These are phyloP conservation scores for Terfezia claveryi DNA, from an alignment of 495 filamentous ascomycete species.

Conservation along the genomic window DNA sequence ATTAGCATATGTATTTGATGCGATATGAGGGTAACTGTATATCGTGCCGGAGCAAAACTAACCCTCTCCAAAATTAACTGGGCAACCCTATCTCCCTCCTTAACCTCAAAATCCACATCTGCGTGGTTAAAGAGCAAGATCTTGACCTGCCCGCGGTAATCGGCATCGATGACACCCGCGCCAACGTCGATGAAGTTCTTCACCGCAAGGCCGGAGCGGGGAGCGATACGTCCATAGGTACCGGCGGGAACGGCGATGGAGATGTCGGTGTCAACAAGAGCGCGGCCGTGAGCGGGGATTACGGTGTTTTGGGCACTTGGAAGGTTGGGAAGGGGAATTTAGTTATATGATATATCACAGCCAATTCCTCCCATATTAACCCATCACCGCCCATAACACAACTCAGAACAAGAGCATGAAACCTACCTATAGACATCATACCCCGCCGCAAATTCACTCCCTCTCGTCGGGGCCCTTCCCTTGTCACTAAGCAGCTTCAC, in stretches of 20 bases:
- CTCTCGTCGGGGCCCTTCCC: constrained; percentile 60
- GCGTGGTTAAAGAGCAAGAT: constrained; percentile 84
- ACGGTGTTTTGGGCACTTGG: constrained; percentile 41
- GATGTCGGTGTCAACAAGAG: constrained; percentile 71
- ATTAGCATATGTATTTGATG: constrained; percentile 1
- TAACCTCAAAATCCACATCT: constrained; percentile 60
- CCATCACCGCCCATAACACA: no score
- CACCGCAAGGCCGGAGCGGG: constrained; percentile 54
- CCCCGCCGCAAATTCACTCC: constrained; percentile 72
- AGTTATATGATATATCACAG: neutral
- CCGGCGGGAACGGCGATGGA: constrained; percentile 68
- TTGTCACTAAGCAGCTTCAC: constrained; percentile 66
- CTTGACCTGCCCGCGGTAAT: constrained; percentile 85
- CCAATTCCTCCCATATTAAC: no score
- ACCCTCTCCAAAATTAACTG: constrained; percentile 79
- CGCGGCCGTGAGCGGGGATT: constrained; percentile 65
- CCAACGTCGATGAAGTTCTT: constrained; percentile 91
- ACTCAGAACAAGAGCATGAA: neutral
- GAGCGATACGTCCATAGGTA: constrained; percentile 73
- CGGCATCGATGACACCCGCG: constrained; percentile 90
- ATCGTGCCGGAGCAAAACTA: constrained; percentile 4
- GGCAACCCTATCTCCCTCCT: constrained; percentile 70
- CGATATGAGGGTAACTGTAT: neutral
- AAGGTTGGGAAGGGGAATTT: constrained; percentile 4
- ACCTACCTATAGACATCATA: constrained; percentile 56